Evolutionary conservation across 345 rosid species (phyloP).

Genomic region (Eucalyptus erythrocorys): DNA sequence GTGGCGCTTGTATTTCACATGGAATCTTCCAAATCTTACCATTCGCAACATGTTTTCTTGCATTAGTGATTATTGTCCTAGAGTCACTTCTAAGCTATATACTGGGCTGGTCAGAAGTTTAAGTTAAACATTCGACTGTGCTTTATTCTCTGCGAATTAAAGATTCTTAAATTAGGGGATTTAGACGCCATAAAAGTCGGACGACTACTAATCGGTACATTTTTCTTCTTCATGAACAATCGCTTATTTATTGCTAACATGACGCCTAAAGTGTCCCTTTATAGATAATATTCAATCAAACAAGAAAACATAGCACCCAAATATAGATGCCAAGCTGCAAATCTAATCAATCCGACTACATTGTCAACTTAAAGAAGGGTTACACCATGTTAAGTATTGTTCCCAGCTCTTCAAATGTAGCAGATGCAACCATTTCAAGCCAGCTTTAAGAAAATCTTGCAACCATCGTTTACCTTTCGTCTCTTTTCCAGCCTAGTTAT

Average conservation of each 20-base stretch:
- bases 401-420: background rate
- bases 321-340: background rate
- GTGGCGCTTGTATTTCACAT: background rate
- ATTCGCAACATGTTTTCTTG: background rate
- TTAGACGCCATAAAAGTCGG: background rate
- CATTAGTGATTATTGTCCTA: background rate
- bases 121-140: background rate
- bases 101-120: background rate
- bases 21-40: background rate
- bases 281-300: background rate
- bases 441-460: background rate
- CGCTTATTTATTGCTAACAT: background rate
- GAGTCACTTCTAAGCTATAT: background rate
- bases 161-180: background rate
- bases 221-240: background rate
- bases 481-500: background rate
- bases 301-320: background rate
- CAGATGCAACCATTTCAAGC: background rate
- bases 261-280: background rate
- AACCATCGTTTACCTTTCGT: background rate
- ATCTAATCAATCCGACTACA: background rate
- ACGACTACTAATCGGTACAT: background rate
- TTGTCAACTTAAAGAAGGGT: background rate
- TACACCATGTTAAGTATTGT: background rate
- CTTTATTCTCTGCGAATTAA: background rate